Percentiles rank a stretch among this genome's conserved stretches.
Conservation (phyloP, 139 green algal species). For the Chlorella ohadii region DNA sequence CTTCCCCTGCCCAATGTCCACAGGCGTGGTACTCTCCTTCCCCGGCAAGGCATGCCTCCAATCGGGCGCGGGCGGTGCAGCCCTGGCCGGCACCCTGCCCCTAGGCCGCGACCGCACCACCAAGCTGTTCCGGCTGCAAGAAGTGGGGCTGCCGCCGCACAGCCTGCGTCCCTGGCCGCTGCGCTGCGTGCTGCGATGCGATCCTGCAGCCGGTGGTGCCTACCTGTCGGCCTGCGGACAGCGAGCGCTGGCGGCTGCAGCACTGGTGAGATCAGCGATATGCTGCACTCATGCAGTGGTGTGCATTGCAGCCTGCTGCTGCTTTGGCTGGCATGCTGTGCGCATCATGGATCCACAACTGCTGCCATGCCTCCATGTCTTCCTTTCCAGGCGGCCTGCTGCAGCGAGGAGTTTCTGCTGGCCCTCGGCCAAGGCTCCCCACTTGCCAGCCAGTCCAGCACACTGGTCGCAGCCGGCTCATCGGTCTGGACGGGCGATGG, state of each 20-base stretch:
- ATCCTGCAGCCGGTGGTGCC: neutral
- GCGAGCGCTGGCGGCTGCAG: neutral
- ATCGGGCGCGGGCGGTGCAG: neutral
- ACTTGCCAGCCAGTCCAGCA: neutral
- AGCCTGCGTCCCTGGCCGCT: conserved; percentile 32
- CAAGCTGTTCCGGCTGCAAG: conserved; percentile 29
- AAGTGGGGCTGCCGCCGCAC: conserved; percentile 15
- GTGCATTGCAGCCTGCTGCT: no score
- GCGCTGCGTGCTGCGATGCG: neutral
- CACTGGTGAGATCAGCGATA: neutral
- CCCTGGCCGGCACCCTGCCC: neutral
- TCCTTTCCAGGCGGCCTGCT: conserved; percentile 22
- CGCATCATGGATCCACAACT: no score
- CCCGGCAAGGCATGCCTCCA: conserved; percentile 24
- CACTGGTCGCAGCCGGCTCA: neutral
- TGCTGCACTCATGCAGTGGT: no score
- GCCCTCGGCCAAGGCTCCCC: neutral
- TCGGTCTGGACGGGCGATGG: neutral
- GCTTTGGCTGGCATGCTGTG: no score
- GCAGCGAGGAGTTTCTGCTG: conserved; percentile 44
- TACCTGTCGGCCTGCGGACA: conserved; percentile 36
- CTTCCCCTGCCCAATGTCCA: no score
- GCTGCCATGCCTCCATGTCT: no score
- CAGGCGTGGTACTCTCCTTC: no score
- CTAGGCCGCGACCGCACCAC: conserved; percentile 13